These are phyloP conservation scores for Vicia villosa DNA, from an alignment of 306 rosid species.

Conservation along the genomic window DNA sequence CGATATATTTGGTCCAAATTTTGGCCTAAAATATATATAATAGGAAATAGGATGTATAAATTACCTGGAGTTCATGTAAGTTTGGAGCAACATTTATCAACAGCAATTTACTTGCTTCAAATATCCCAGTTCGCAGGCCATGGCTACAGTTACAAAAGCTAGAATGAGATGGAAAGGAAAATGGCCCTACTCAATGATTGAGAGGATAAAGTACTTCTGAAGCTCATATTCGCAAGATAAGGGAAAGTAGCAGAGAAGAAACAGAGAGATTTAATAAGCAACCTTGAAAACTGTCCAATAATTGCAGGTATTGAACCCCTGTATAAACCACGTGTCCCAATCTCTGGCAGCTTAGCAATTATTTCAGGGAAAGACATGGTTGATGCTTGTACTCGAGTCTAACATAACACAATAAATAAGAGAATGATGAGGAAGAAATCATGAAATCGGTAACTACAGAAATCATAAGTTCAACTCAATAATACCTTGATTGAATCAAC, in stretches of 20 bases:
- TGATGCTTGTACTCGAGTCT: constrained; percentile 99
- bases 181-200: background rate
- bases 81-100: constrained; percentile 88
- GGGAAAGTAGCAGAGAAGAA: constrained; percentile 2
- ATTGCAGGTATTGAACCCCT: constrained; percentile 98
- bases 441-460: constrained; percentile 22
- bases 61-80: constrained; percentile 92
- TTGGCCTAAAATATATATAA: background rate
- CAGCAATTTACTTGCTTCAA: constrained; percentile 91
- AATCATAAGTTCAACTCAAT: constrained; percentile 26
- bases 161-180: constrained; percentile 39
- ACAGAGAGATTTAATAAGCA: constrained; percentile 32
- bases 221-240: constrained; percentile 13
- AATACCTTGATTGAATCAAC: constrained; percentile 91
- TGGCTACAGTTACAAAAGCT: constrained; percentile 70
- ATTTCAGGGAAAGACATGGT: constrained; percentile 86
- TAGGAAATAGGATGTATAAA: constrained; percentile 16
- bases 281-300: constrained; percentile 99
- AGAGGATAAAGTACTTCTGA: constrained; percentile 16
- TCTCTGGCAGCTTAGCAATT: constrained; percentile 92
- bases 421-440: constrained; percentile 24
- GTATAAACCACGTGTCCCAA: constrained; percentile 83
- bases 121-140: constrained; percentile 96
- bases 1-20: too few species aligned
- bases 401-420: constrained; percentile 47